Evolutionary conservation across 768 basidiomycete genomes (phyloP), one percentile per base, ranked within the genome.

Genomic region (Hydnomerulius pinastri): DNA sequence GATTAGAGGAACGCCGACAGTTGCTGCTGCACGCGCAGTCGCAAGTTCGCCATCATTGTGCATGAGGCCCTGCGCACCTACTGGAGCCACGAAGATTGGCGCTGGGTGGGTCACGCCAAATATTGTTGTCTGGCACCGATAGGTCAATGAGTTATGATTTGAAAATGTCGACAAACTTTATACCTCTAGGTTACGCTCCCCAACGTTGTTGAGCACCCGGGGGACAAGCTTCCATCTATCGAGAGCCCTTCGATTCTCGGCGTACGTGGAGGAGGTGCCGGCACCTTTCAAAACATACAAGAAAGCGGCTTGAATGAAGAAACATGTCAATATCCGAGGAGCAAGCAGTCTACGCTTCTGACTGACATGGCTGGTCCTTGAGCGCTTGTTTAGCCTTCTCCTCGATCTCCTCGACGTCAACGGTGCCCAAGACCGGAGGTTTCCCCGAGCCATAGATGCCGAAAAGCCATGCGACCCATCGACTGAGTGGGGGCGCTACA

Each of bases 241-340:
- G 59, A 82, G 77, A 0, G 81, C 80, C 53, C 79, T 76, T 39
- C 77, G 71, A 59, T 92, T 92, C 53, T 79, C 81, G 24, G 66
- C 72, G 62, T 83, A 78, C 3, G 91, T 92, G 23, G 76, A 71
- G 49, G 73, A 71, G 4, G 80, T 78, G 0, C 91, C 90, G 4
- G 90, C 89, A 56, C 80, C 83, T 40, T 86, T 87, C 47, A 75
- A 74, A 4, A 85, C 82, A 58, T 90, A 92, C 64, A 77, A 68
- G 70, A 84, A 92, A 8, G 86, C 77, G 64, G 35, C 82, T 87
- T 74, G 4, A 3, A 39, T 43, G 25, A 44, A 13, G 13, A 29
- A 24, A 35, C 0, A 38, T 28, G 35, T 29, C 29, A 20, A 10
- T 6, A n/a, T n/a, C 13, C 11, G 20, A 33, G 0, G 15, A 4